Evolutionary conservation across 768 basidiomycete species (phyloP), one percentile per base, ranked within the genome.

Genomic region (Lactifluus rugatus): DNA sequence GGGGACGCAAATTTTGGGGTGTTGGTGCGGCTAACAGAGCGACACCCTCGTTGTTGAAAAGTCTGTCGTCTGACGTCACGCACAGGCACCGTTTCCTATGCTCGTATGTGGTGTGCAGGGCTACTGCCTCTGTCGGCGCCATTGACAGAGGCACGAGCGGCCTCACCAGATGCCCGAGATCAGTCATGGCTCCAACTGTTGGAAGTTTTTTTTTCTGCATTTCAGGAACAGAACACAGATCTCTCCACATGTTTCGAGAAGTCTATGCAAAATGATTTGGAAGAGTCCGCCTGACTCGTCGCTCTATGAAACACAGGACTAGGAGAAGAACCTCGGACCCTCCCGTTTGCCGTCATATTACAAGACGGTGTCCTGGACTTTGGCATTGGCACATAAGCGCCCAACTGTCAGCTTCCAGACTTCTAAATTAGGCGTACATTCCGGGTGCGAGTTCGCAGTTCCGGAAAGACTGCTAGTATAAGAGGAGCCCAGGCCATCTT

Each of bases 191-290:
- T 9, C n/a, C 39, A 19, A 41, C 37, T 19, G 11, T 44, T 44
- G 10, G 42, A 44, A 44, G 21, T 17, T 23, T 48, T 28, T 48
- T 52, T 42, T 52, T 44, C 31, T 36, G 6, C n/a, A 16, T 31
- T 53, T 44, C 42, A 53, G 28, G 52, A 19, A 45, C 32, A 8
- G 23, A 11, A 49, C 21, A 49, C 32, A 10, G 5, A 13, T 31
- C 32, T 28, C 52, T 52, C 32, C 41, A 44, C 41, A 53, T 34
- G 41, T 44, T 52, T 28, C 51, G 51, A 41, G 51, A 52, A 52
- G 37, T n/a, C 21, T 17, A 9, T 6, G 28, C 17, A 31, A 41
- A 11, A 42, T 52, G n/a, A 31, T 52, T 28, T 8, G 17, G 39
- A 19, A 28, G 28, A 28, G n/a, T 25, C 52, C 41, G 28, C 13